phyloP scores from a whole-genome alignment of 2,329 filamentous ascomycete genomes.

The Gyromitra esculenta region DNA sequence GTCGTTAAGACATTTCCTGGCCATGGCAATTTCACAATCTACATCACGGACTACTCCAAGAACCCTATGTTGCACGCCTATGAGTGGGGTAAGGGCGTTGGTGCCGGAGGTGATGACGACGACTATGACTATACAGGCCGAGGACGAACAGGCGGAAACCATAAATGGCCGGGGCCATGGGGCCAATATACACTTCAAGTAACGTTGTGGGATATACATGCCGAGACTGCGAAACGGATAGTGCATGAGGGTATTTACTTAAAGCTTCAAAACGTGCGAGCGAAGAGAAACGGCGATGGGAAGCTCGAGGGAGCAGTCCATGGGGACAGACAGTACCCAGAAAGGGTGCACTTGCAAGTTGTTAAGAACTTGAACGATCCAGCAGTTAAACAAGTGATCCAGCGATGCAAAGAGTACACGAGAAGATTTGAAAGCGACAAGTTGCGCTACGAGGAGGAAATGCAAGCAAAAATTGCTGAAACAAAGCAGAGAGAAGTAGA shows the following conservation, averaged over 20 bases:
- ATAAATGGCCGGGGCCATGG: constrained; percentile 51
- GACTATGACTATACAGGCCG: constrained; percentile 40
- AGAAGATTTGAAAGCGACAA: constrained; percentile 41
- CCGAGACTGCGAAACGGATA: constrained; percentile 34
- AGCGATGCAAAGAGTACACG: constrained; percentile 45
- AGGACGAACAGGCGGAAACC: constrained; percentile 3
- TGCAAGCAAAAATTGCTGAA: constrained; percentile 26
- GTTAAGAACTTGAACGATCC: constrained; percentile 48
- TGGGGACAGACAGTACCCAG: constrained; percentile 50
- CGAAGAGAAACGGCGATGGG: constrained; percentile 52
- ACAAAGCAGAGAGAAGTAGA: constrained; percentile 14
- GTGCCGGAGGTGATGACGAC: constrained; percentile 19
- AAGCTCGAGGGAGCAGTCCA: constrained; percentile 51
- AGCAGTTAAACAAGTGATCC: constrained; percentile 39
- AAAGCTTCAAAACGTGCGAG: constrained; percentile 47
- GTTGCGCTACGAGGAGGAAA: constrained; percentile 36
- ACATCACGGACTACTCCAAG: constrained; percentile 54
- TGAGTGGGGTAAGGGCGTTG: constrained; percentile 27
- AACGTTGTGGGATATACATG: constrained; percentile 55
- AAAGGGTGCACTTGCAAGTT: constrained; percentile 33
- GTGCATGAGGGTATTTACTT: constrained; percentile 46
- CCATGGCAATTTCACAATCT: constrained; percentile 45
- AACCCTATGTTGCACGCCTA: constrained; percentile 50
- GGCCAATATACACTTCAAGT: constrained; percentile 55
- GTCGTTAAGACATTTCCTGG: constrained; percentile 53